phyloP scores from a whole-genome alignment of 768 basidiomycete genomes.

The Candolleomyces aberdarensis region DNA sequence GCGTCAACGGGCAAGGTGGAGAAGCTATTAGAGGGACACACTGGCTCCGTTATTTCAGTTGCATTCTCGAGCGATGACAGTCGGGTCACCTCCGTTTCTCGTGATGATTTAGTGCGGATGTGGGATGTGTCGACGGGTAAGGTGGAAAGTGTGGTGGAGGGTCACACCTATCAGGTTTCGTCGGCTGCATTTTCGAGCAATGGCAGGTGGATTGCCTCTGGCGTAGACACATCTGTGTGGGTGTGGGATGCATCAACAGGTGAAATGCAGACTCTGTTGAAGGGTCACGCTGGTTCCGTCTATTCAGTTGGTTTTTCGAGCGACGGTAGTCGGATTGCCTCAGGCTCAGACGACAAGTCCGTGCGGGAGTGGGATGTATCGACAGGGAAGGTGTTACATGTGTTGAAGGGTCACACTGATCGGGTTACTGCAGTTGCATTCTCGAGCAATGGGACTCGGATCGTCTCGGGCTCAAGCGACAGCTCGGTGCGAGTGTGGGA shows the following conservation, averaged over 20 bases:
- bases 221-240: neutral
- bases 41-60: neutral
- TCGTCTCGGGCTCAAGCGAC: neutral
- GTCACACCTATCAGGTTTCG: neutral
- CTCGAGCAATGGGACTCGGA: neutral
- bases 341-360: constrained; percentile 2
- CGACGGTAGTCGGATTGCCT: constrained; percentile 6
- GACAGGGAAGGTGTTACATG: neutral
- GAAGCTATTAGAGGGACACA: neutral
- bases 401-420: neutral
- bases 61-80: neutral
- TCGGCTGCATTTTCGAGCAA: neutral
- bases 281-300: neutral
- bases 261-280: neutral
- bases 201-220: neutral
- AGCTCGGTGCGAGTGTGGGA: neutral
- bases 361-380: constrained; percentile 6
- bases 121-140: neutral
- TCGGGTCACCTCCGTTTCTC: neutral
- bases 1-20: neutral
- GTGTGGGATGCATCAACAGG: neutral
- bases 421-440: neutral
- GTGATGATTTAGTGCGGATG: neutral
- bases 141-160: neutral
- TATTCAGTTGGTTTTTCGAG: constrained; percentile 1